Conservation (phyloP, 23 red algal genomes). For the Chondrus crispus region DNA sequence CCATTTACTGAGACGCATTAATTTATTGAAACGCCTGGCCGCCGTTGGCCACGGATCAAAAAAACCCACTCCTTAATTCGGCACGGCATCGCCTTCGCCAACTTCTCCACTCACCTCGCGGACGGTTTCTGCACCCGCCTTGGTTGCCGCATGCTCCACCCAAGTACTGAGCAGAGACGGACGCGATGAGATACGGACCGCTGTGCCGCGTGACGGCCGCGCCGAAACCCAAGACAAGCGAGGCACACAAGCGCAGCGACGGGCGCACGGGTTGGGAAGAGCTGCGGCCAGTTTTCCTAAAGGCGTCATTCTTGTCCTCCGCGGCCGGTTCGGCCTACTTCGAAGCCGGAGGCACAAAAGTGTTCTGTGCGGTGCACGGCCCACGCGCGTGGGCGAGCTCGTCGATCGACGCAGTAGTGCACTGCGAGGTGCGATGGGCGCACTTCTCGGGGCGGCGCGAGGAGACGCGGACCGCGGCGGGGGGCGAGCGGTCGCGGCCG, state of each 20-base stretch:
- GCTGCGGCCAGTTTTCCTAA: slow-evolving; percentile 39
- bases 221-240: too few relatives aligned
- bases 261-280: slow-evolving; percentile 39
- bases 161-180: too few relatives aligned
- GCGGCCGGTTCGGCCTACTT: slow-evolving; percentile 48
- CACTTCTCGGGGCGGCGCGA: slow-evolving; percentile 30
- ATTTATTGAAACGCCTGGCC: too few relatives aligned
- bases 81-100: background rate
- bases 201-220: too few relatives aligned
- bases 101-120: background rate
- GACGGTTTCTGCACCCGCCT: too few relatives aligned
- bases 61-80: too few relatives aligned
- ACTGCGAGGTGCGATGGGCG: slow-evolving; percentile 57
- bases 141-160: too few relatives aligned
- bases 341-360: slow-evolving; percentile 56
- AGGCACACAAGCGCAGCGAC: too few relatives aligned
- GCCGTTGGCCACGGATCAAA: too few relatives aligned
- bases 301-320: slow-evolving; percentile 18
- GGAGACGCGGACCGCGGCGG: background rate
- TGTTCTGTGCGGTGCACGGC: slow-evolving; percentile 61
- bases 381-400: slow-evolving; percentile 25
- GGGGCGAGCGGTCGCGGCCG: background rate
- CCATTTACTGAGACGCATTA: too few relatives aligned
- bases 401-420: slow-evolving; percentile 52
- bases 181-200: too few relatives aligned